phyloP scores from a whole-genome alignment of 1,139 yeast genomes.

The Diutina scorzettiae region DNA sequence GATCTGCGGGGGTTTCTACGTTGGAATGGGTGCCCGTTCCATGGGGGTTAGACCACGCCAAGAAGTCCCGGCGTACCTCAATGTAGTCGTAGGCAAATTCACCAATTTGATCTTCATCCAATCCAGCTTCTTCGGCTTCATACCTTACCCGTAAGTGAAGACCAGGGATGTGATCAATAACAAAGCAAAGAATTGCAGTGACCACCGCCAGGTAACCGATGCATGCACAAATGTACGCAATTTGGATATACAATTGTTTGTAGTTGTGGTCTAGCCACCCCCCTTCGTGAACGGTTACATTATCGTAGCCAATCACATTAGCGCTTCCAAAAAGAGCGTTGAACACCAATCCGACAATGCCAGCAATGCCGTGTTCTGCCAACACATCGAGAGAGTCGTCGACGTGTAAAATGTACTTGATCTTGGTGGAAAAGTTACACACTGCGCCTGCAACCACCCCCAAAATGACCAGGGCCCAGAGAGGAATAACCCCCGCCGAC shows the following conservation, averaged over 20 bases:
- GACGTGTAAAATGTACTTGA: constrained; percentile 68
- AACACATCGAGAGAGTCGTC: constrained; percentile 92
- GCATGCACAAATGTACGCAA: constrained; percentile 70
- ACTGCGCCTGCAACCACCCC: constrained; percentile 73
- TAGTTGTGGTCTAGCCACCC: constrained; percentile 91
- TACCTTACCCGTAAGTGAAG: constrained; percentile 70
- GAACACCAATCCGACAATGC: constrained; percentile 75
- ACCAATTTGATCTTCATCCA: constrained; percentile 96
- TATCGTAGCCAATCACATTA: constrained; percentile 84
- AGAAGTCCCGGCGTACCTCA: constrained; percentile 88
- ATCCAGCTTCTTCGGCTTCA: constrained; percentile 77
- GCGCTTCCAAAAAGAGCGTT: constrained; percentile 83
- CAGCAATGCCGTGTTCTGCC: constrained; percentile 98
- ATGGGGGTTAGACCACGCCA: constrained; percentile 38
- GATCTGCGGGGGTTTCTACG: neutral
- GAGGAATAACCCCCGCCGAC: constrained; percentile 78
- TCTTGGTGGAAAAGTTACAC: constrained; percentile 83
- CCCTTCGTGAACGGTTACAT: constrained; percentile 68
- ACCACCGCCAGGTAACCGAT: constrained; percentile 68
- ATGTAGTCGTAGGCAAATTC: constrained; percentile 98
- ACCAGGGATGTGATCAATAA: constrained; percentile 71
- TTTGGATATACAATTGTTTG: constrained; percentile 82
- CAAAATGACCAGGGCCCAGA: constrained; percentile 82
- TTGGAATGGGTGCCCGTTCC: neutral
- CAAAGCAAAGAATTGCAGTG: constrained; percentile 66